Base-by-base conservation (phyloP, 306 rosid genomes). In the Rosa rugosa region DNA sequence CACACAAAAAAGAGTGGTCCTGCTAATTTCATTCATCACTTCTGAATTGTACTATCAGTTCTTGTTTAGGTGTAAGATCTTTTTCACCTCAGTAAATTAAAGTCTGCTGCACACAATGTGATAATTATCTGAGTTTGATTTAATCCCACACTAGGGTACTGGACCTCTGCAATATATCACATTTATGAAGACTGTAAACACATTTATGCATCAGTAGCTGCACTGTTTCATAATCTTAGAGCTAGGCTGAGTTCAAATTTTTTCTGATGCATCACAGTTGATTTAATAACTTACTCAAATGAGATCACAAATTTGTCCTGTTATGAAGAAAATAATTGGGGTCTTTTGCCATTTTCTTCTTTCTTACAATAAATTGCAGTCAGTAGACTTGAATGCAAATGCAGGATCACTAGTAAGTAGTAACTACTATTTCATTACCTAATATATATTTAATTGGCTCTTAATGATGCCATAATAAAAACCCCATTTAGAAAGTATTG, bases 241-340 rank as follows among this genome's bases (percentile, higher is more conserved):
- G 41, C 51, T 54, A 72, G 5, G 9, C 16, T 46, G 11, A 42
- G 41, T 72, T 79, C 46, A 64, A 63, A 36, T 5, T 44, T 80
- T n/a, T 50, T 62, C 70, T 18, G 13, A 2, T 5, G 27, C 42
- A 38, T 78, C 40, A 38, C 80, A 27, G 4, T 41, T 12, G 9
- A 44, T 75, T 75, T 18, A 47, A 62, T 60, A 50, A 51, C 7
- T 79, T 44, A 72, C 77, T 59, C 63, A 75, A 40, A 51, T 79
- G 4, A n/a, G 69, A 59, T 60, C 47, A 45, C 42, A 67, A 69
- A n/a, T 20, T 62, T 79, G 66, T 79, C 75, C 34, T 64, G 23
- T 34, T 36, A 8, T 27, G 70, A 46, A 34, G 63, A 63, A 36
- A 70, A 62, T 71, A 49, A 71, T 34, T 50, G 76, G 63, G 47